Percentiles rank a stretch among this genome's conserved stretches.
These are phyloP conservation scores for Juglanconis oblonga DNA, from an alignment of 2,329 filamentous ascomycete genomes.

Conservation along the genomic window DNA sequence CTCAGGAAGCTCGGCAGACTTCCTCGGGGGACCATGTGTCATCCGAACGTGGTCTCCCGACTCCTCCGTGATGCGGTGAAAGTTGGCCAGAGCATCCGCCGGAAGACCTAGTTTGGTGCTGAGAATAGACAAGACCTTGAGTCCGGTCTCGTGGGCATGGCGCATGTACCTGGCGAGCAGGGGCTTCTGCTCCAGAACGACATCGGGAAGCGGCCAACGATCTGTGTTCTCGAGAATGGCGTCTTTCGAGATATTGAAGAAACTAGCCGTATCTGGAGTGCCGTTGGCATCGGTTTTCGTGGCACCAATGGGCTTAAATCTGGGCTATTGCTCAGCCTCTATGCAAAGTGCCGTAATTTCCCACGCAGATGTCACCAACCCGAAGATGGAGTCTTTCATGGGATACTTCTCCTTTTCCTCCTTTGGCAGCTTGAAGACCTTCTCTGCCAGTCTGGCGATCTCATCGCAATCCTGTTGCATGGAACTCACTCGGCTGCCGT, in stretches of 20 bases:
- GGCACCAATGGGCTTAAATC: constrained; percentile 14
- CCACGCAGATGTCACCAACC: not conserved
- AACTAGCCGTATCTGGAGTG: constrained; percentile 15
- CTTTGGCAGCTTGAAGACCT: constrained; percentile 14
- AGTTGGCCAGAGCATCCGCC: constrained; percentile 4
- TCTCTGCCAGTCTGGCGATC: constrained; percentile 14
- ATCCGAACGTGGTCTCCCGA: constrained; percentile 21
- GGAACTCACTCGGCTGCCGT: constrained; percentile 8
- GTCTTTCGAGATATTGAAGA: constrained; percentile 20
- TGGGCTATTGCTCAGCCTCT: not conserved
- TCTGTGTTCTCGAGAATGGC: constrained; percentile 17
- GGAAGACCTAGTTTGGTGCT: constrained; percentile 7
- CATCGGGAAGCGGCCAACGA: constrained; percentile 8
- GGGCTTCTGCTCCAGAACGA: constrained; percentile 12
- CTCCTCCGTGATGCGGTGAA: constrained; percentile 15
- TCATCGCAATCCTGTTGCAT: constrained; percentile 17
- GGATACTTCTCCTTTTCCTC: constrained; percentile 18
- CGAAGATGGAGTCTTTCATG: constrained; percentile 16
- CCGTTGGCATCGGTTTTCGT: constrained; percentile 16
- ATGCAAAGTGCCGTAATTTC: too few species aligned
- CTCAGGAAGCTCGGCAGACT: constrained; percentile 12
- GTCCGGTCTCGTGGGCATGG: constrained; percentile 12
- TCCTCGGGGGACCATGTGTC: constrained; percentile 16
- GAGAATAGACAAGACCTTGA: constrained; percentile 14
- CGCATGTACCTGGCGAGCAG: constrained; percentile 15